Evolutionary conservation across 805 yeast species (phyloP).

Genomic region (Osmozyma mogii): DNA sequence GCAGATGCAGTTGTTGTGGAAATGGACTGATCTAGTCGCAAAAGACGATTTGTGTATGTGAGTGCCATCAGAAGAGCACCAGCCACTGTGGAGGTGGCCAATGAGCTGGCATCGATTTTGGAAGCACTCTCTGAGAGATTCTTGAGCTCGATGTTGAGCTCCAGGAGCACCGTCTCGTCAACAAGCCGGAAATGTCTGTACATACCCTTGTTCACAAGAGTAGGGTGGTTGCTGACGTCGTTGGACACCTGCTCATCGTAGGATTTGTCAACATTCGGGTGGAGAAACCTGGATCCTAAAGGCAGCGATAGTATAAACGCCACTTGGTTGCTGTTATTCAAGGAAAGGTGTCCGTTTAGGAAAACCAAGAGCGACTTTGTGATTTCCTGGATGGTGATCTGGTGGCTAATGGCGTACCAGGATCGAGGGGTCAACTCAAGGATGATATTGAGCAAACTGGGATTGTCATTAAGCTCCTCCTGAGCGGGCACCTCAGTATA

Average conservation of each 20-base stretch:
- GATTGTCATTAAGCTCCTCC: slow-evolving; percentile 35
- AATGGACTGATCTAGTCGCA: slow-evolving; percentile 41
- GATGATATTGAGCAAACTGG: slow-evolving; percentile 71
- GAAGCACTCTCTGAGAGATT: slow-evolving; percentile 15
- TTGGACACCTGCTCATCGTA: slow-evolving; percentile 6
- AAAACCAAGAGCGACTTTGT: slow-evolving; percentile 64
- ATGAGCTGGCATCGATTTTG: too few species aligned
- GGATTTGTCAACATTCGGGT: slow-evolving; percentile 41
- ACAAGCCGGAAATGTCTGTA: slow-evolving; percentile 77
- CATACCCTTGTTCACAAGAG: slow-evolving; percentile 51
- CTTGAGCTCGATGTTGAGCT: slow-evolving; percentile 41
- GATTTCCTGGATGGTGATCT: slow-evolving; percentile 48
- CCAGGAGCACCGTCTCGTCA: slow-evolving; percentile 63
- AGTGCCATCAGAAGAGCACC: slow-evolving; percentile 81
- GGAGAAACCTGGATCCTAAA: slow-evolving; percentile 58
- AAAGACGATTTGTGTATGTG: slow-evolving; percentile 65
- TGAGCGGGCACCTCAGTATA: slow-evolving; percentile 29
- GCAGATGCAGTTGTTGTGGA: slow-evolving; percentile 38
- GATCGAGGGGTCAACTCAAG: slow-evolving; percentile 70
- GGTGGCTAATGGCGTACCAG: slow-evolving; percentile 46
- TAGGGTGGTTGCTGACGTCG: slow-evolving; percentile 8
- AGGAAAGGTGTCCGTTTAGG: slow-evolving; percentile 80
- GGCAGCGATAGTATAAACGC: slow-evolving; percentile 74
- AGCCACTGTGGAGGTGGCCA: slow-evolving; percentile 45
- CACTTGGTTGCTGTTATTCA: slow-evolving; percentile 77